Evolutionary conservation across 1,139 yeast genomes (phyloP), one percentile per base, ranked within the genome.

Genomic region (Hyphopichia buzzinii): DNA sequence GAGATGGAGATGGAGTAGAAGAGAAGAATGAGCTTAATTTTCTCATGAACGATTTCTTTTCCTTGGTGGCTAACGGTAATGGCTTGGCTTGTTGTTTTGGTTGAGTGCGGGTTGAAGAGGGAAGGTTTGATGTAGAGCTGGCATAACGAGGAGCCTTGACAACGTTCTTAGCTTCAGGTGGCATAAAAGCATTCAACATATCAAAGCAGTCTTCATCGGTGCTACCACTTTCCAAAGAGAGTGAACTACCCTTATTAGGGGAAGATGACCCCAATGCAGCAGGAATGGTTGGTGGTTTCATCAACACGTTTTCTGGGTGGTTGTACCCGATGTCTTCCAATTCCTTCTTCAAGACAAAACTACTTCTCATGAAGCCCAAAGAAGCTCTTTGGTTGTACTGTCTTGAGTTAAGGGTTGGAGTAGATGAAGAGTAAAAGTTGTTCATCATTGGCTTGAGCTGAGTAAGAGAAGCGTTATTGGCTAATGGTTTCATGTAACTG

Each of bases 311-410:
- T 43, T 63, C 68, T 17, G 70, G 63, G 23, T 46, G 40, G 39
- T 62, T 60, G 46, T 34, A 59, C 8, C 70, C 69, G 38, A 53
- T 40, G 12, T 49, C 46, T 33, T 54, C 60, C 43, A 59, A 53
- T 43, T 59, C 65, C 43, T 59, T 59, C 52, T 64, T 64, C 46
- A 66, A 59, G 5, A 65, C 52, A 49, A 62, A 66, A 42, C 67
- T 59, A 31, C 67, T 58, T 49, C 65, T 63, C 72, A 66, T 66
- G 42, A 66, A 66, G 2, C 72, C 72, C 32, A 59, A 44, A 8
- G 71, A 64, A 15, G 64, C 72, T 33, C 65, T 49, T 32, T 49
- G 50, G 11, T 49, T 44, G 19, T 36, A 26, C 40, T 45, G 44
- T 17, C 40, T 35, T 28, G 40, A 27, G 16, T 40, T 36, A 31